Percentiles rank a stretch among this genome's conserved stretches.
phyloP scores from a whole-genome alignment of 169 alveolate genomes.

The Cryptosporidium felis region DNA sequence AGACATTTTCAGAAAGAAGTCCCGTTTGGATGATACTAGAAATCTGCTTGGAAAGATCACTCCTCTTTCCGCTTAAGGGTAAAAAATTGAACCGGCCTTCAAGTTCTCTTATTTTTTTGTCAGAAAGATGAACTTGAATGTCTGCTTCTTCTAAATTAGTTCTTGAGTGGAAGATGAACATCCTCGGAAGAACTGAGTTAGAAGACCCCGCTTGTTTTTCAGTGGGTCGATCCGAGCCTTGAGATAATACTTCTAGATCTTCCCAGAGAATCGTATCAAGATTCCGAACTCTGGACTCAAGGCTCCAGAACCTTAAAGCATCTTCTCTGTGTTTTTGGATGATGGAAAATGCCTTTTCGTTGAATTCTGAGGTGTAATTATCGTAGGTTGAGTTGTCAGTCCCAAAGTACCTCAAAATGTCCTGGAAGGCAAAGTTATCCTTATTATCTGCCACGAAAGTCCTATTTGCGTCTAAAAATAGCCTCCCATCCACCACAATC shows the following conservation, averaged over 20 bases:
- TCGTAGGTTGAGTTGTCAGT: background rate
- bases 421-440: slow-evolving; percentile 18
- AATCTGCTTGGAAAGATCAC: slow-evolving; percentile 42
- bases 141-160: too few relatives aligned
- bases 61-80: slow-evolving; percentile 8
- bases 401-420: slow-evolving; percentile 34
- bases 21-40: slow-evolving; percentile 37
- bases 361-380: background rate
- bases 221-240: background rate
- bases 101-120: background rate
- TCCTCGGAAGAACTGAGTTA: background rate
- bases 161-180: slow-evolving; percentile 38
- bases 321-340: slow-evolving; percentile 9
- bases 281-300: slow-evolving; percentile 31
- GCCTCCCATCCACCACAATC: slow-evolving; percentile 59
- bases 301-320: slow-evolving; percentile 33
- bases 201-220: background rate
- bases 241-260: background rate
- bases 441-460: background rate
- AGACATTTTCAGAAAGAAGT: slow-evolving; percentile 31
- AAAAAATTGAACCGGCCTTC: background rate
- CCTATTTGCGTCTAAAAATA: slow-evolving; percentile 9
- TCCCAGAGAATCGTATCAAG: slow-evolving; percentile 13
- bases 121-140: too few relatives aligned
- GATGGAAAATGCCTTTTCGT: slow-evolving; percentile 7